Percentiles rank a stretch among this genome's conserved stretches.
Conservation (phyloP, 768 basidiomycete genomes). For the Podaxis mareebaensis region DNA sequence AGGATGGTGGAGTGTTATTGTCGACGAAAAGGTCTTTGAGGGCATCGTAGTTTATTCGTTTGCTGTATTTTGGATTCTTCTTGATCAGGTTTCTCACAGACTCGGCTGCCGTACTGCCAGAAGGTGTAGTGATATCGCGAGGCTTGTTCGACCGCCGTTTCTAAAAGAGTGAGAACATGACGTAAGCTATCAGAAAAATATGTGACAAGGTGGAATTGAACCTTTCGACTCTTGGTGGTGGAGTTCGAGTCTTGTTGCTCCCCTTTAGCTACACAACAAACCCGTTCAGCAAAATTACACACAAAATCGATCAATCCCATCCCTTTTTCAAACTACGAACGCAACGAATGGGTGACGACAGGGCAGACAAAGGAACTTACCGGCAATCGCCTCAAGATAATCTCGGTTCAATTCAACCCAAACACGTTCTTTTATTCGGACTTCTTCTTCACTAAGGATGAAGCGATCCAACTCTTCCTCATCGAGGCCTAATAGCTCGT, state of each 20-base stretch:
- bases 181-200: conserved; percentile 26
- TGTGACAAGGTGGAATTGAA: conserved; percentile 53
- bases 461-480: conserved; percentile 88
- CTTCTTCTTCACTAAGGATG: conserved; percentile 76
- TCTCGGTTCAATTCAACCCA: conserved; percentile 95
- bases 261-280: conserved; percentile 60
- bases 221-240: conserved; percentile 70
- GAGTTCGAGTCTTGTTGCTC: conserved; percentile 47
- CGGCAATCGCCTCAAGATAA: conserved; percentile 85
- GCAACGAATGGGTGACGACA: background rate
- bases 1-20: conserved; percentile 26
- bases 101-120: conserved; percentile 73
- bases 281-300: conserved; percentile 44
- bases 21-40: conserved; percentile 77
- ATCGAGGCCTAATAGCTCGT: conserved; percentile 78
- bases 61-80: conserved; percentile 87
- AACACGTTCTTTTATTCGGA: conserved; percentile 82
- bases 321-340: conserved; percentile 4
- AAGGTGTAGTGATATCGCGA: conserved; percentile 71
- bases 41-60: conserved; percentile 92
- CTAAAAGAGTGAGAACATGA: conserved; percentile 33
- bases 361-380: conserved; percentile 41
- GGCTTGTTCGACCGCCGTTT: conserved; percentile 71
- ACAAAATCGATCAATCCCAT: background rate
- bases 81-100: conserved; percentile 76